Conservation (phyloP, 805 yeast species). For the Huiozyma sinensis region DNA sequence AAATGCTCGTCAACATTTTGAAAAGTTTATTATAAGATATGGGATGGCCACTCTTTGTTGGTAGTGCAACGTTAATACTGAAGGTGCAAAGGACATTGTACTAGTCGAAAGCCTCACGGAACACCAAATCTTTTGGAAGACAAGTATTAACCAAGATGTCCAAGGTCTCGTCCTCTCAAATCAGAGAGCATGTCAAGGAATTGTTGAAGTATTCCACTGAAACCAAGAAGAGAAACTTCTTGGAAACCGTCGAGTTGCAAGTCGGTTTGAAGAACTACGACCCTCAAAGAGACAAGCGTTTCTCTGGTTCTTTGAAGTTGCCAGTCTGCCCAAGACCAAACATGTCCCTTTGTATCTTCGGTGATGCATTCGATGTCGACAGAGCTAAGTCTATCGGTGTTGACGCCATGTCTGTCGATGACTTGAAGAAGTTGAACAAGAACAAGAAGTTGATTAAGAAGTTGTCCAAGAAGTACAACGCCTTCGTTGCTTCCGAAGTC, state of each 20-base stretch:
- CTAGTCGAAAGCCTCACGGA: conserved; percentile 42
- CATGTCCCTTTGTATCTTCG: conserved; percentile 99
- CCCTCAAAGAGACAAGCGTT: conserved; percentile 99
- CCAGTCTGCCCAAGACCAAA: conserved; percentile 99
- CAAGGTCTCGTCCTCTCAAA: conserved; percentile 83
- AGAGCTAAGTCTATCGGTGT: conserved; percentile 99
- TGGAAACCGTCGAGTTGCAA: conserved; percentile 99
- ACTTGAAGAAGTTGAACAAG: conserved; percentile 99
- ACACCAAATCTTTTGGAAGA: conserved; percentile 69
- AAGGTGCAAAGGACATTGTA: conserved; percentile 4
- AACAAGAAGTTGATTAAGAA: conserved; percentile 99
- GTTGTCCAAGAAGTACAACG: conserved; percentile 99
- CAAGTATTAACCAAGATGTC: conserved; percentile 47
- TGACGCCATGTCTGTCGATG: conserved; percentile 99
- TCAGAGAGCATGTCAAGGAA: conserved; percentile 93
- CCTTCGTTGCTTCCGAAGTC: conserved; percentile 98
- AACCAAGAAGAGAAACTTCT: conserved; percentile 99
- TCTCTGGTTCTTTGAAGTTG: conserved; percentile 98
- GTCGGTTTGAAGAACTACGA: conserved; percentile 99
- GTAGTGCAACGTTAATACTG: too few species aligned
- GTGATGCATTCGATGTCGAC: conserved; percentile 99
- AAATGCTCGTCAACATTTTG: too few species aligned
- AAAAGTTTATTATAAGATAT: too few species aligned
- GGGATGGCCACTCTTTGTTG: too few species aligned
- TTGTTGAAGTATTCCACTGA: conserved; percentile 81